Conservation (phyloP, 306 rosid genomes). For the Cucurbita argyrosperma region DNA sequence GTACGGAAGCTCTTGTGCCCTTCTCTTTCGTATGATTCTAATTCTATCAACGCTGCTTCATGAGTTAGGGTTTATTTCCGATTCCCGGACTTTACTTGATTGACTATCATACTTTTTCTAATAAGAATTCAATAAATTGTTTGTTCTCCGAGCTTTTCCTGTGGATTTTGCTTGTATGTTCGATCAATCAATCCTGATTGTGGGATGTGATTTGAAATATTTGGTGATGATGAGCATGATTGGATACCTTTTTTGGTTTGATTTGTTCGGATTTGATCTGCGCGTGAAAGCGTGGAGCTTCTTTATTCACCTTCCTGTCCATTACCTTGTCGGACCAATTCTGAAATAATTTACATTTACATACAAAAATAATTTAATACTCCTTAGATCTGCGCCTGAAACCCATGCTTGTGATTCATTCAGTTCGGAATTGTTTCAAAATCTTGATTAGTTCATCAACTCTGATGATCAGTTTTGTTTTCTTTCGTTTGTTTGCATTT, state of each 20-base stretch:
- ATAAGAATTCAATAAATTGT: not conserved
- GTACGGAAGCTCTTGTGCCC: not conserved
- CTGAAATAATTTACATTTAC: not conserved
- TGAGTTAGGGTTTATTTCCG: not conserved
- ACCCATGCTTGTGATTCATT: too few relatives aligned
- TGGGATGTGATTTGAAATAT: not conserved
- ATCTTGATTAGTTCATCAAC: not conserved
- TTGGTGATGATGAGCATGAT: constrained; percentile 1
- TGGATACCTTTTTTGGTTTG: not conserved
- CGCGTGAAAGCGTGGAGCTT: not conserved
- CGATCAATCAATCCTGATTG: not conserved
- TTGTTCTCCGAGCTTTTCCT: not conserved
- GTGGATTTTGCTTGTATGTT: not conserved
- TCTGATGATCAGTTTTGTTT: too few relatives aligned
- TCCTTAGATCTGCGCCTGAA: not conserved
- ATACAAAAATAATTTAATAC: not conserved
- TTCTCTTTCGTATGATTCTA: not conserved
- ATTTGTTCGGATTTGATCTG: not conserved
- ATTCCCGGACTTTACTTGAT: not conserved
- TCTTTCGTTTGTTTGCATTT: too few relatives aligned
- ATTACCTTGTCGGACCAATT: not conserved
- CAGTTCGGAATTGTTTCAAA: not conserved
- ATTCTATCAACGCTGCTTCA: not conserved
- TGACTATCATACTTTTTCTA: not conserved
- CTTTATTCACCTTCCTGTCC: not conserved